These are phyloP conservation scores for Lachnellula occidentalis DNA, from an alignment of 2,329 filamentous ascomycete genomes.

Conservation along the genomic window DNA sequence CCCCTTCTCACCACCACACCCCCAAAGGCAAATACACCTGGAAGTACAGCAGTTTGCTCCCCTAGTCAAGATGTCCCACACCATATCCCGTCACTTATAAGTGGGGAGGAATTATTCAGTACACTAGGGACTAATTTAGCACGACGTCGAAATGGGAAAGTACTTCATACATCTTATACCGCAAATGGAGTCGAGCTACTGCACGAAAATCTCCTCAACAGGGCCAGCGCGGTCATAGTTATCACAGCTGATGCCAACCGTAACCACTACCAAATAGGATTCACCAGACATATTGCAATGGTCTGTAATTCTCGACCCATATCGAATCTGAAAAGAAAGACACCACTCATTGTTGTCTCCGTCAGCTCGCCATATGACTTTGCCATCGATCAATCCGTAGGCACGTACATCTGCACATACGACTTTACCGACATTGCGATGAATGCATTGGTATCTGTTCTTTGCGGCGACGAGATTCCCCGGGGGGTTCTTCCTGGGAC, in stretches of 20 bases:
- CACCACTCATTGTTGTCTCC: conserved; percentile 83
- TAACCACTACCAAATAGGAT: conserved; percentile 88
- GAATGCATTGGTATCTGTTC: conserved; percentile 72
- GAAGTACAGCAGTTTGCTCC: conserved; percentile 29
- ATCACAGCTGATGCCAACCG: conserved; percentile 91
- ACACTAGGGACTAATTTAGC: conserved; percentile 86
- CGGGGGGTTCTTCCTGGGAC: conserved; percentile 63
- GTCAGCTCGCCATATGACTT: conserved; percentile 97
- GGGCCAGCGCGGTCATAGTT: conserved; percentile 85
- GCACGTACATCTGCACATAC: conserved; percentile 91
- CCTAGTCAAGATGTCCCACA: conserved; percentile 48
- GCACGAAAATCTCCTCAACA: conserved; percentile 86
- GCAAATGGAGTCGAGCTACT: conserved; percentile 88
- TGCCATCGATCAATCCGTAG: conserved; percentile 83
- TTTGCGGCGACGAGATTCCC: conserved; percentile 69
- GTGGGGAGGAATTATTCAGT: conserved; percentile 85
- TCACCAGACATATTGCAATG: conserved; percentile 94
- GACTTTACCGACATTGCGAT: conserved; percentile 93
- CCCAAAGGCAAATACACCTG: conserved; percentile 52
- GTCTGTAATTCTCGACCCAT: conserved; percentile 72
- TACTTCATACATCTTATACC: conserved; percentile 92
- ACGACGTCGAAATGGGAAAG: conserved; percentile 75
- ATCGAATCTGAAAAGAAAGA: conserved; percentile 71
- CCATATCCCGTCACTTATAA: conserved; percentile 67
- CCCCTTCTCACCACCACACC: conserved; percentile 81